Evolutionary conservation across 169 alveolate genomes (phyloP).

Genomic region (Neospora caninum): DNA sequence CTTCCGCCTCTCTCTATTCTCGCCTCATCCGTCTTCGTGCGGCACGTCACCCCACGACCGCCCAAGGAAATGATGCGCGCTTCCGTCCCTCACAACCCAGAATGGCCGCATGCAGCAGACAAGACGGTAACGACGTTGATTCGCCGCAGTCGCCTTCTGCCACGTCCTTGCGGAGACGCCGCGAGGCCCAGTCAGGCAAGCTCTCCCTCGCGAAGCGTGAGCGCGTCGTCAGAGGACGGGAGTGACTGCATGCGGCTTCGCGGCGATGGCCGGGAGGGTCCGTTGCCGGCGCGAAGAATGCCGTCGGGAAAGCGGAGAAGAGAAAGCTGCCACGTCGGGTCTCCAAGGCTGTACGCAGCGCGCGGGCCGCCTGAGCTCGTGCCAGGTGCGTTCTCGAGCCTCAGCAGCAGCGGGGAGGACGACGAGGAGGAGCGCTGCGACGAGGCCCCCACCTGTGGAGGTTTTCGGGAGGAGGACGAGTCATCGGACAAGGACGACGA

Average conservation of each 20-base stretch:
- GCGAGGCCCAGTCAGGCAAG: too few relatives aligned
- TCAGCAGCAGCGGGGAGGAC: conserved; percentile 8
- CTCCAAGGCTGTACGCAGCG: too few relatives aligned
- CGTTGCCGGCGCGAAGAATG: neutral
- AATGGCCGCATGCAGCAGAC: too few relatives aligned
- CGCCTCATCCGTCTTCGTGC: too few relatives aligned
- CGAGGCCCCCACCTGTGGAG: neutral
- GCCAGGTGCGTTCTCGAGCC: neutral
- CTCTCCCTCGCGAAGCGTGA: neutral
- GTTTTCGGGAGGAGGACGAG: neutral
- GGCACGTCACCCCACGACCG: too few relatives aligned
- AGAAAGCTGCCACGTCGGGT: neutral
- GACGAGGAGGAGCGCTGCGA: neutral
- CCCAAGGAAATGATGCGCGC: too few relatives aligned
- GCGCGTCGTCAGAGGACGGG: neutral
- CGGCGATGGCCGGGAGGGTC: neutral
- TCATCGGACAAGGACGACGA: neutral
- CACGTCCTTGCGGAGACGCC: too few relatives aligned
- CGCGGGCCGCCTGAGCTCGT: neutral
- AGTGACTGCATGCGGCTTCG: neutral
- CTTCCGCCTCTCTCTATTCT: too few relatives aligned
- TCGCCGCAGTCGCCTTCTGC: too few relatives aligned
- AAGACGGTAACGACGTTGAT: too few relatives aligned
- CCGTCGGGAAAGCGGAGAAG: neutral
- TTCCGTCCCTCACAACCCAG: too few relatives aligned